A percentile compares a stretch with the other conserved stretches of the same genome.
These are phyloP conservation scores for Entophlyctis luteolus DNA, from an alignment of 192 early-diverging fungal species.

Conservation along the genomic window DNA sequence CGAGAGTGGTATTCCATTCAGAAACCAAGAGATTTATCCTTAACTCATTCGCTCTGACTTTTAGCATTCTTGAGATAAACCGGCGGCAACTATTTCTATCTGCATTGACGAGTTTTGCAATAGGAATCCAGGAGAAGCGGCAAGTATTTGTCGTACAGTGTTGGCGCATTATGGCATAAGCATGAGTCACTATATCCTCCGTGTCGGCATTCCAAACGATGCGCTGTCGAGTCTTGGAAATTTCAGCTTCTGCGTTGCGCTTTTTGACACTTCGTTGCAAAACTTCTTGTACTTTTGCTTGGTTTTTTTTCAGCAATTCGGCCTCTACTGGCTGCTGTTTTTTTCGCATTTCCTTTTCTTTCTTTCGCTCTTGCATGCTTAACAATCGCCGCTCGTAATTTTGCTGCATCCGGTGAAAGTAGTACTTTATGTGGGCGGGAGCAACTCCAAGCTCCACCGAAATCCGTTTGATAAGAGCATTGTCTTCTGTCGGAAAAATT, in stretches of 20 bases:
- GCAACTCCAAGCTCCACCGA: conserved; percentile 26
- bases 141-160: not conserved
- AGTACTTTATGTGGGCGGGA: conserved; percentile 33
- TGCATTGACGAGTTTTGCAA: conserved; percentile 10
- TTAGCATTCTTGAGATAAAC: conserved; percentile 12
- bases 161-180: conserved; percentile 29
- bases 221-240: conserved; percentile 8
- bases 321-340: not conserved
- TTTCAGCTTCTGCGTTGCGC: not conserved
- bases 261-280: not conserved
- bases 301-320: not conserved
- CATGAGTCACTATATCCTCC: conserved; percentile 31
- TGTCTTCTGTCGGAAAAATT: conserved; percentile 31
- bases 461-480: conserved; percentile 20
- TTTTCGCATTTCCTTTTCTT: conserved; percentile 9
- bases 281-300: not conserved
- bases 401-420: conserved; percentile 35
- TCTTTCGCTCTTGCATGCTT: not conserved
- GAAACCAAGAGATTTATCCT: conserved; percentile 24
- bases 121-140: conserved; percentile 33
- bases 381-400: conserved; percentile 19
- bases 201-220: conserved; percentile 26
- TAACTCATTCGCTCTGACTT: conserved; percentile 13
- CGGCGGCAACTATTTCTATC: conserved; percentile 29
- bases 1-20: conserved; percentile 24